These are phyloP conservation scores for Auxenochlorella pyrenoidosa DNA, from an alignment of 139 green algal species.

Conservation along the genomic window DNA sequence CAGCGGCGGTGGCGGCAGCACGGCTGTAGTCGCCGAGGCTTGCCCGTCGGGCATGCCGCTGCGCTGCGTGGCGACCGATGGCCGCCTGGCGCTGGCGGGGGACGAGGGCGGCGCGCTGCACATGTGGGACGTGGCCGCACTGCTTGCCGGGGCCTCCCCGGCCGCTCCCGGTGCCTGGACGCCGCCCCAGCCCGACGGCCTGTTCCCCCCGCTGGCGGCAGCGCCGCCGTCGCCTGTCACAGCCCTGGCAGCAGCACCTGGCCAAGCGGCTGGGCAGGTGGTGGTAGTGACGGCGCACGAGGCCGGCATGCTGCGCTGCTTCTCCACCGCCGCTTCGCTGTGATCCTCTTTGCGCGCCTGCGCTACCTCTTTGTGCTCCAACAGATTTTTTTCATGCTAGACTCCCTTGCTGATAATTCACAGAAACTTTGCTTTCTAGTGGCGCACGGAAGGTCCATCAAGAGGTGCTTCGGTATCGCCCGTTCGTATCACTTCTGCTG, in stretches of 20 bases:
- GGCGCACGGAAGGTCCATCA: too few relatives aligned
- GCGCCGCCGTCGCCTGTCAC: slow-evolving; percentile 48
- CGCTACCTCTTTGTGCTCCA: too few relatives aligned
- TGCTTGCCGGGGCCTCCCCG: slow-evolving; percentile 1
- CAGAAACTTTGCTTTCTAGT: too few relatives aligned
- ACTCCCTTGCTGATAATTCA: too few relatives aligned
- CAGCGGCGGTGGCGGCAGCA: background rate
- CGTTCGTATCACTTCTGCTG: too few relatives aligned
- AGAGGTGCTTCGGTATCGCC: too few relatives aligned
- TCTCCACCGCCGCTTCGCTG: background rate
- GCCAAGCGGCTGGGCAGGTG: background rate
- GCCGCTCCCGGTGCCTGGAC: slow-evolving; percentile 10
- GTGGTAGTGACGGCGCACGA: slow-evolving; percentile 49
- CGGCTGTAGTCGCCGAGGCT: background rate
- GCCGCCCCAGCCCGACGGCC: slow-evolving; percentile 49
- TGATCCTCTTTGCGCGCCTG: too few relatives aligned
- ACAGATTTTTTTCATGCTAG: too few relatives aligned
- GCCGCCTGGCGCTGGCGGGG: slow-evolving; percentile 57
- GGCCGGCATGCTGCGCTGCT: slow-evolving; percentile 35
- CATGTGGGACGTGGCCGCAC: slow-evolving; percentile 65
- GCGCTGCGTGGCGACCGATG: slow-evolving; percentile 67
- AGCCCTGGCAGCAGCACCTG: slow-evolving; percentile 26
- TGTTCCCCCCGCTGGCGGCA: slow-evolving; percentile 47
- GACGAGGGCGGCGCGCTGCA: slow-evolving; percentile 60
- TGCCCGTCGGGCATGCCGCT: slow-evolving; percentile 56